Percentiles rank a stretch among this genome's conserved stretches.
These are phyloP conservation scores for Didymella sp. DNA, from an alignment of 2,329 filamentous ascomycete species.

Conservation along the genomic window DNA sequence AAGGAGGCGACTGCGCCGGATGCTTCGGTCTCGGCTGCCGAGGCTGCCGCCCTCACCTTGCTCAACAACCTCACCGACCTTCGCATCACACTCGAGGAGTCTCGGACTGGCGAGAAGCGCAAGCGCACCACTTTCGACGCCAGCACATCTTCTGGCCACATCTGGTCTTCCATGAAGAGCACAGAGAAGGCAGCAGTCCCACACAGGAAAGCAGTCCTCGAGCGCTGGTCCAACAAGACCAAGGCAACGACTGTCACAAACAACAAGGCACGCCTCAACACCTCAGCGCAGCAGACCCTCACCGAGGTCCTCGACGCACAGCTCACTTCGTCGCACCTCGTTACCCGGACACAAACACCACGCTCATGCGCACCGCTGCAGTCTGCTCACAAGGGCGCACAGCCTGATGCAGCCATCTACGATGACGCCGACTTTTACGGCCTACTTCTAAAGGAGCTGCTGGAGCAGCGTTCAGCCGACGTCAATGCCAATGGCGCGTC, in stretches of 20 bases:
- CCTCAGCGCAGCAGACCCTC: slow-evolving; percentile 66
- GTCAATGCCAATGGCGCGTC: slow-evolving; percentile 53
- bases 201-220: slow-evolving; percentile 74
- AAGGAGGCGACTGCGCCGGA: slow-evolving; percentile 52
- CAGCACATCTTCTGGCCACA: slow-evolving; percentile 66
- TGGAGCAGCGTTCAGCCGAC: slow-evolving; percentile 83
- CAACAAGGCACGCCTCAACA: slow-evolving; percentile 64
- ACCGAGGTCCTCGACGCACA: slow-evolving; percentile 73
- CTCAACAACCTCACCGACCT: slow-evolving; percentile 81
- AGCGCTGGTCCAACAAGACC: slow-evolving; percentile 90
- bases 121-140: slow-evolving; percentile 59
- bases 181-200: slow-evolving; percentile 67
- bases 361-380: slow-evolving; percentile 80
- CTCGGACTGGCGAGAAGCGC: slow-evolving; percentile 65
- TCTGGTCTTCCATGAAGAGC: slow-evolving; percentile 75
- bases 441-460: slow-evolving; percentile 86
- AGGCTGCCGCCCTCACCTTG: slow-evolving; percentile 82
- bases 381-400: slow-evolving; percentile 49
- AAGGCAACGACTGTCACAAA: slow-evolving; percentile 64
- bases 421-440: slow-evolving; percentile 97
- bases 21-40: slow-evolving; percentile 72
- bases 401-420: slow-evolving; percentile 66
- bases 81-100: slow-evolving; percentile 65
- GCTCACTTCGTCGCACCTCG: slow-evolving; percentile 70
- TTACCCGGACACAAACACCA: slow-evolving; percentile 72